A percentile compares a stretch with the other conserved stretches of the same genome.
phyloP scores from a whole-genome alignment of 805 yeast species.

The Zygoascus biomembranicola region DNA sequence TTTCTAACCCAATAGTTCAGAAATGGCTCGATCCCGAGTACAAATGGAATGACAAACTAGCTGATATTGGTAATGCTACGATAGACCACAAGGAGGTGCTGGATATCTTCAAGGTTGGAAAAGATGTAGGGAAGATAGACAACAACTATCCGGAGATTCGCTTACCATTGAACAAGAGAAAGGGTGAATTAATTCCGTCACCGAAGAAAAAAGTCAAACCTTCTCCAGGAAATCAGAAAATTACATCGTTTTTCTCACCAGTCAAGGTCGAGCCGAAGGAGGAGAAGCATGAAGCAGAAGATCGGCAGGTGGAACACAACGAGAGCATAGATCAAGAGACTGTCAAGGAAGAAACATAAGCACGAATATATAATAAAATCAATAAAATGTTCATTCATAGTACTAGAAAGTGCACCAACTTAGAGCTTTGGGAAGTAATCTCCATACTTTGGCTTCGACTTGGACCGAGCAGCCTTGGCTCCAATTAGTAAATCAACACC shows the following conservation, averaged over 20 bases:
- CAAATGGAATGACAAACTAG: constrained; percentile 26
- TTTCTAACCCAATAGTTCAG: constrained; percentile 45
- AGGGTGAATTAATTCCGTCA: not conserved
- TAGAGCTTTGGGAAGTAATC: not conserved
- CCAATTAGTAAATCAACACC: constrained; percentile 27
- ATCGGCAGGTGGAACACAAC: not conserved
- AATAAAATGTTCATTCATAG: no score
- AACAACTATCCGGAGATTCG: constrained; percentile 39
- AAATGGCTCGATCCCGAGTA: constrained; percentile 49
- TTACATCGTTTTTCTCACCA: not conserved
- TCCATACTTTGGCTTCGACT: constrained; percentile 22
- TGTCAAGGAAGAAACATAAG: no score
- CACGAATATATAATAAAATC: no score
- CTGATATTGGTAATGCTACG: constrained; percentile 37
- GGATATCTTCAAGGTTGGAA: constrained; percentile 39
- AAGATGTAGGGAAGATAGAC: constrained; percentile 54
- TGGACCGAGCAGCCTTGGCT: constrained; percentile 22
- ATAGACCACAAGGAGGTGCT: constrained; percentile 56
- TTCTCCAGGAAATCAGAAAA: not conserved
- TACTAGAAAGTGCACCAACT: not conserved
- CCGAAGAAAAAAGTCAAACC: not conserved
- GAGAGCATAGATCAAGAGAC: not conserved
- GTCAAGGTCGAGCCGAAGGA: not conserved
- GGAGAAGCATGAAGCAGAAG: not conserved
- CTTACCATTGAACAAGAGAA: constrained; percentile 19